Base-by-base conservation (phyloP, 1,284 basidiomycete species). In the Vanrija sp. region DNA sequence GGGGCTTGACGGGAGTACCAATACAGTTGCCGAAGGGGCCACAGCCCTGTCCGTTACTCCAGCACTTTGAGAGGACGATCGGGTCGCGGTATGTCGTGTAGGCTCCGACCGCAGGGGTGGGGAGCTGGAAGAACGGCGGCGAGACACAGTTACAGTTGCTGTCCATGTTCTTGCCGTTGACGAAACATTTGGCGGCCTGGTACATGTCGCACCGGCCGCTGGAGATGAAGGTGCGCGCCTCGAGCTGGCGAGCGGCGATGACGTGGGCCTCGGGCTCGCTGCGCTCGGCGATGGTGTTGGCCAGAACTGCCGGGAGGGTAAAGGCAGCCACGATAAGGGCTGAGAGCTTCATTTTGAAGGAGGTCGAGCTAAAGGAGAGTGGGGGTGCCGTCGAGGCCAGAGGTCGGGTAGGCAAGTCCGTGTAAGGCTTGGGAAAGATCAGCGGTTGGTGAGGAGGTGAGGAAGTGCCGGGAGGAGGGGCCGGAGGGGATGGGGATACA, bases 181-280 rank as follows among this genome's bases (percentile, higher is more conserved):
- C 18, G 38, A 46, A 59, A 48, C 58, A 59, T 18, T 52, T 40
- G 12, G 54, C 54, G 16, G 42, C 42, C 46, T 53, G 46, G 47
- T 39, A 34, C 46, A 54, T 5, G 34, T 34, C 16, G 34, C 34
- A 34, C 12, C 34, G 34, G 34, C 34, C 34, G 34, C 34, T 43
- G 12, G 34, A 12, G 34, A 34, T 34, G 34, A 34, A 34, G 42
- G 52, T 38, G 26, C 50, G 44, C 9, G 12, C 34, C 21, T 51
- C 44, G 34, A 51, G 50, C 21, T 26, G 16, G 21, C 34, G 34
- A 5, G 34, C 34, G 9, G 9, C 34, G 10, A 34, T 34, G 10
- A 34, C 34, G 14, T 34, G 34, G 1, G 34, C 10, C 34, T 34
- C 34, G 9, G 39, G 46, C 34, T 34, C 34, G 42, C 15, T 19